Evolutionary conservation across 2,329 filamentous ascomycete species (phyloP), one percentile per base, ranked within the genome.

Genomic region (Claviceps fusiformis): DNA sequence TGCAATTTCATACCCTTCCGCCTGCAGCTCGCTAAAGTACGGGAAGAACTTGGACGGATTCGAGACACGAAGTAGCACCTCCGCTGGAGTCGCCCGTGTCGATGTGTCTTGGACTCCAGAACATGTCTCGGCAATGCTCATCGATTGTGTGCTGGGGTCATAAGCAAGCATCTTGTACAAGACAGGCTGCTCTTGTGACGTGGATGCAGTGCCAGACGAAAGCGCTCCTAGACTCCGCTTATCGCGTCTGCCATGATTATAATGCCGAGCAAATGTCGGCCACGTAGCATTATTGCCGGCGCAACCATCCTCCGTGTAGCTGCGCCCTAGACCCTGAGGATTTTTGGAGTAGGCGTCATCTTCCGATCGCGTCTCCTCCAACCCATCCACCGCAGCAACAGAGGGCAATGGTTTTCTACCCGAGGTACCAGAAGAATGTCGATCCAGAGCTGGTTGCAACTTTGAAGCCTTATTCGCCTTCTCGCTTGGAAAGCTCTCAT

Each of bases 111-210:
- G 68, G 1, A 77, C 74, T 3, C 74, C 68, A 3, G 82, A 83
- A 1, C 76, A 79, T 1, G 81, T 84, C 59, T 85, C 81, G 6
- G 81, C 81, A 3, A 76, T 73, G 47, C 72, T 76, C 61, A 88
- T 73, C 13, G 70, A 71, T 60, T 83, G 75, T 60, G 76, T 81
- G 9, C 71, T 72, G 1, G 79, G 72, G 59, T 87, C 81, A 61
- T 83, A 87, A 1, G 81, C 83, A 6, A 89, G 72, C 39, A 87
- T 76, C 64, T 81, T 86, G 72, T 86, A 87, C 3, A 57, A 56
- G 1, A 56, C 54, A 8, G 60, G 53, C 6, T 60, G 56, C 8
- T 55, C 49, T 29, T 57, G 53, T 15, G 33, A 3, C 8, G 49
- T 46, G 6, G 44, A 24, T 41, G 24, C 43, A 4, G 24, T 29